These are phyloP conservation scores for Salix exigua DNA, from an alignment of 345 rosid species.

Conservation along the genomic window DNA sequence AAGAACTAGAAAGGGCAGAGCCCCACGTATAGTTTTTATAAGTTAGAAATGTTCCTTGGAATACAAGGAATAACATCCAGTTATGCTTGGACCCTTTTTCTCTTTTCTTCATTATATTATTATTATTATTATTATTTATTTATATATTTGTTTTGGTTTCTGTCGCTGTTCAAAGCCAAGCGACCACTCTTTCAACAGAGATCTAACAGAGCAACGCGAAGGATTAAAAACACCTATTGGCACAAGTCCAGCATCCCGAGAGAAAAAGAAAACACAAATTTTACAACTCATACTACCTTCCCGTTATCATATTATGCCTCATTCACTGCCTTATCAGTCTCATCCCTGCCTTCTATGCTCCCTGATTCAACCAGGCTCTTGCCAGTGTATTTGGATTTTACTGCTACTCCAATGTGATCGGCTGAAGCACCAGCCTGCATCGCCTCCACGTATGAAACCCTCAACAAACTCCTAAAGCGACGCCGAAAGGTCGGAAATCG, in stretches of 20 bases:
- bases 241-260: not conserved
- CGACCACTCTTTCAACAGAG: not conserved
- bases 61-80: not conserved
- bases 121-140: too few relatives aligned
- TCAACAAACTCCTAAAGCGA: constrained; percentile 59
- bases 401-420: constrained; percentile 41
- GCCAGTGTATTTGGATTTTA: constrained; percentile 13
- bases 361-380: not conserved
- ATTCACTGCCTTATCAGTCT: not conserved
- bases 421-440: constrained; percentile 41
- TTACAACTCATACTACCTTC: not conserved
- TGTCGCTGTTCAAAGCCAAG: too few relatives aligned
- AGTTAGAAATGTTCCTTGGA: constrained; percentile 4
- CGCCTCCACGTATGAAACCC: constrained; percentile 52
- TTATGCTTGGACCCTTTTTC: too few relatives aligned
- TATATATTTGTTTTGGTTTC: too few relatives aligned
- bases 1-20: too few relatives aligned
- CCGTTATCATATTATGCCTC: not conserved
- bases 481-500: constrained; percentile 68
- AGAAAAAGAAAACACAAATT: not conserved
- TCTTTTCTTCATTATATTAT: too few relatives aligned
- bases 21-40: not conserved
- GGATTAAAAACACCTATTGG: not conserved
- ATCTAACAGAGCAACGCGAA: not conserved
- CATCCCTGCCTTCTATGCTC: constrained; percentile 19